A percentile compares a stretch with the other conserved stretches of the same genome.
These are phyloP conservation scores for Silene coronaria DNA, from an alignment of 179 eudicot species.

Conservation along the genomic window DNA sequence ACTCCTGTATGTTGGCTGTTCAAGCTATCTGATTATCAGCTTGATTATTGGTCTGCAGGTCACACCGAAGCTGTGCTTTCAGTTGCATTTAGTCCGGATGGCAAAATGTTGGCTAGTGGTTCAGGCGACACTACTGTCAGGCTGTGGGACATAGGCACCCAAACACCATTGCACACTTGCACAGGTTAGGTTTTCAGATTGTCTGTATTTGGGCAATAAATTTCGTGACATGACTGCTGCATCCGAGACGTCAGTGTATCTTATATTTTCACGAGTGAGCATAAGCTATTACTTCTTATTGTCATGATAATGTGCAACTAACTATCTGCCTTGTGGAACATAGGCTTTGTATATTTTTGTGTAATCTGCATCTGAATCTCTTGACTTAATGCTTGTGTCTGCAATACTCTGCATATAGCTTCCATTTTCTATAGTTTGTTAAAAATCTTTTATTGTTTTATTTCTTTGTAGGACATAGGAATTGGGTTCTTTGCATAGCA, in stretches of 20 bases:
- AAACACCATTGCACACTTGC: conserved; percentile 84
- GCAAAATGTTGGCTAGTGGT: conserved; percentile 83
- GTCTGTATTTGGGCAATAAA: neutral
- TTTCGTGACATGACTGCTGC: neutral
- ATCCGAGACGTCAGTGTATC: neutral
- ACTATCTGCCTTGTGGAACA: neutral
- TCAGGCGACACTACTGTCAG: conserved; percentile 97
- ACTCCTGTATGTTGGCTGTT: neutral
- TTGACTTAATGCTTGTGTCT: neutral
- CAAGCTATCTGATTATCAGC: neutral
- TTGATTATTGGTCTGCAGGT: conserved; percentile 40
- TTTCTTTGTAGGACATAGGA: conserved; percentile 65
- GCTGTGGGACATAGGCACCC: conserved; percentile 88
- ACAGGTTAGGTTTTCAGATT: conserved; percentile 47
- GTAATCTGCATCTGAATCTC: neutral
- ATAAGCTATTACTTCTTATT: neutral
- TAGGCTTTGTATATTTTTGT: conserved; percentile 7
- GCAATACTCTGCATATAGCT: too few relatives aligned
- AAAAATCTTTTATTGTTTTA: neutral
- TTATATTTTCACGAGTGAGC: neutral
- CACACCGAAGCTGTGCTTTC: conserved; percentile 93
- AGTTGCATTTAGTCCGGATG: conserved; percentile 95
- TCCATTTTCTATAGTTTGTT: conserved; percentile 8
- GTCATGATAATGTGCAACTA: neutral
- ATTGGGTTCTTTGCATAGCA: conserved; percentile 95